These are phyloP conservation scores for Didymella sp. DNA, from an alignment of 2,329 filamentous ascomycete genomes.

Conservation along the genomic window DNA sequence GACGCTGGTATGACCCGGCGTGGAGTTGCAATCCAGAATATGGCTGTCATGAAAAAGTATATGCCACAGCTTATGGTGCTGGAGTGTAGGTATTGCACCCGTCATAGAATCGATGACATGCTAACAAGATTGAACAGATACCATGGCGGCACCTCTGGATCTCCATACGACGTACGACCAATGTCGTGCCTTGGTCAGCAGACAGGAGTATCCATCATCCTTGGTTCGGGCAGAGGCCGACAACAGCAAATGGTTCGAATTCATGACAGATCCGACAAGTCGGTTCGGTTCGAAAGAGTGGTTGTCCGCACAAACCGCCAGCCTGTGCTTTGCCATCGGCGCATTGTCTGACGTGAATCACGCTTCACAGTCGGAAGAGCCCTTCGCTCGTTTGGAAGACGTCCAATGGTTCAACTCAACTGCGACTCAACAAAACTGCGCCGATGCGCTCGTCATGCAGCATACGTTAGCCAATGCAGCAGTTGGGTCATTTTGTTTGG, in stretches of 20 bases:
- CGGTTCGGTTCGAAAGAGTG: slow-evolving; percentile 12
- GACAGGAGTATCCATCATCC: slow-evolving; percentile 15
- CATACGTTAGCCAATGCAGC: slow-evolving; percentile 16
- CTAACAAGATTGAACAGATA: slow-evolving; percentile 7
- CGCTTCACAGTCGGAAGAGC: slow-evolving; percentile 10
- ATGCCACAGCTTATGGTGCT: slow-evolving; percentile 13
- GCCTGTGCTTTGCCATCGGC: slow-evolving; percentile 15
- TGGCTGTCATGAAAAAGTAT: slow-evolving; percentile 1
- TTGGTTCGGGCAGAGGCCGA: slow-evolving; percentile 11
- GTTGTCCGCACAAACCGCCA: slow-evolving; percentile 9
- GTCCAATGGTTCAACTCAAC: slow-evolving; percentile 20
- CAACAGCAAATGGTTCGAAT: slow-evolving; percentile 17
- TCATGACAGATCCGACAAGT: slow-evolving; percentile 14
- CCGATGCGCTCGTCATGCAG: slow-evolving; percentile 13
- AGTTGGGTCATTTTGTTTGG: slow-evolving; percentile 16
- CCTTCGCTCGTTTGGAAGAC: slow-evolving; percentile 14
- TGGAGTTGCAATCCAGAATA: not conserved
- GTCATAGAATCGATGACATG: not conserved
- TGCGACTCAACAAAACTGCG: not conserved
- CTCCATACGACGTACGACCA: slow-evolving; percentile 11
- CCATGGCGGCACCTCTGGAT: slow-evolving; percentile 11
- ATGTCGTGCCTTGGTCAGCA: slow-evolving; percentile 13
- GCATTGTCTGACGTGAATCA: slow-evolving; percentile 9
- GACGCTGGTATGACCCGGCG: not conserved
- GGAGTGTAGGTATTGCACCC: slow-evolving; percentile 1